These are phyloP conservation scores for Irineochytrium annulatum DNA, from an alignment of 192 early-diverging fungal genomes.

Conservation along the genomic window DNA sequence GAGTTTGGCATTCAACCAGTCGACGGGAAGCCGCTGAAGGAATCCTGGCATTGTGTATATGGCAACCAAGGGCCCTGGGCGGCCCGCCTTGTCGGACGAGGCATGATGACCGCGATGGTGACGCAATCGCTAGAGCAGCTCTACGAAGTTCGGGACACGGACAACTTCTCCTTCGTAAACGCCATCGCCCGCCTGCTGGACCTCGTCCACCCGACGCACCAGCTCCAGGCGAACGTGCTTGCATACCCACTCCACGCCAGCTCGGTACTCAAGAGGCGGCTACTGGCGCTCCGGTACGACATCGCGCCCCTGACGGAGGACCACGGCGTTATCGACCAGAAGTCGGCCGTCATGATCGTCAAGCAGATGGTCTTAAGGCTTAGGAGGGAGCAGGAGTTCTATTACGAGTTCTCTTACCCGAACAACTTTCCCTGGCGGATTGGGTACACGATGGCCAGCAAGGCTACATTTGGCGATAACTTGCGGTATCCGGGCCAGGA, in stretches of 20 bases:
- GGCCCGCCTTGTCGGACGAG: conserved; percentile 12
- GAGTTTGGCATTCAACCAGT: too few relatives aligned
- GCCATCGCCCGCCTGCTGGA: conserved; percentile 41
- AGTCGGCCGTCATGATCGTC: conserved; percentile 28
- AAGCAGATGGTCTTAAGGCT: conserved; percentile 36
- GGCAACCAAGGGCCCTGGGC: conserved; percentile 24
- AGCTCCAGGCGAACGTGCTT: conserved; percentile 38
- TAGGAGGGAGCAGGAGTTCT: conserved; percentile 37
- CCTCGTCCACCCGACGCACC: conserved; percentile 46
- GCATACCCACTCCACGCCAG: conserved; percentile 39
- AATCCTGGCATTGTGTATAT: conserved; percentile 26
- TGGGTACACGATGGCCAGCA: conserved; percentile 15
- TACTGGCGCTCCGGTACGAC: conserved; percentile 38
- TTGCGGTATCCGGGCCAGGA: conserved; percentile 37
- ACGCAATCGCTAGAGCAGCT: conserved; percentile 35
- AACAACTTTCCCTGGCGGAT: conserved; percentile 38
- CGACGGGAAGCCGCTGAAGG: neutral
- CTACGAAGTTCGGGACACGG: neutral
- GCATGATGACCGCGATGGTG: conserved; percentile 22
- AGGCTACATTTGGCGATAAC: neutral
- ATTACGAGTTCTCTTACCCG: conserved; percentile 45
- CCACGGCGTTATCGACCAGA: conserved; percentile 21
- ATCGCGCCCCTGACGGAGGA: conserved; percentile 33
- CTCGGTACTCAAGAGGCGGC: conserved; percentile 36
- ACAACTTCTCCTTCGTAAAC: conserved; percentile 32